Base-by-base conservation (phyloP, 768 basidiomycete genomes). In the Obba rivulosa region DNA sequence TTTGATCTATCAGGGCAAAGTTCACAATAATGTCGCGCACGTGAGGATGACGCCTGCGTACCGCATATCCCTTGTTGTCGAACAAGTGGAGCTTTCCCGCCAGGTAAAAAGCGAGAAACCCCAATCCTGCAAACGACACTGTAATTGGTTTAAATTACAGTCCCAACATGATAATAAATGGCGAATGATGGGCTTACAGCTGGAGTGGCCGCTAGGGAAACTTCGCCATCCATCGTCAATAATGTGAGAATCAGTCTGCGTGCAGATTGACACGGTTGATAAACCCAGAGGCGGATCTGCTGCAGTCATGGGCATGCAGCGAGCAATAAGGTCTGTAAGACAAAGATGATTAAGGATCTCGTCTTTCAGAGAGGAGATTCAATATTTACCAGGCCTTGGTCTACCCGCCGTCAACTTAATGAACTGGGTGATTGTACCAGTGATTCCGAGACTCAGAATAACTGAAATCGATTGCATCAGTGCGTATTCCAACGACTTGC, bases 121-220 rank as follows among this genome's bases (percentile, higher is more conserved):
- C 90, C 8, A 99, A 74, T 1, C 95, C 95, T 5, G 92, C 90
- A 62, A 95, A 97, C 0, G 93, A 91, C 46, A 95, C 92, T 90
- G 56, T 9, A 40, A 45, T 50, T 41, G 10, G 36, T 49, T 9
- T 38, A 20, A 38, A 21, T 20, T 13, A 20, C 3, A 17, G 28
- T 35, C 24, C 11, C 21, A 34, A 18, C 20, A 9, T 22, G n/a
- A 18, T 14, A 37, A 23, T 34, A 38, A 21, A 16, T 8, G 17
- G 13, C 28, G 34, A 45, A 20, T 13, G 34, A n/a, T 11, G 17
- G 13, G 69, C 85, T 43, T 67, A 93, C 92, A 52, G 56, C 89
- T 92, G 3, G 91, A 85, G 66, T 96, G 93, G 1, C 94, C 94
- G 46, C 88, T 91, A 13, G 86, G 87, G 65, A 97, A 96, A 61